A percentile compares a stretch with the other conserved stretches of the same genome.
Conservation (phyloP, 352 stramenopile genomes). For the Phytopythium boreale region DNA sequence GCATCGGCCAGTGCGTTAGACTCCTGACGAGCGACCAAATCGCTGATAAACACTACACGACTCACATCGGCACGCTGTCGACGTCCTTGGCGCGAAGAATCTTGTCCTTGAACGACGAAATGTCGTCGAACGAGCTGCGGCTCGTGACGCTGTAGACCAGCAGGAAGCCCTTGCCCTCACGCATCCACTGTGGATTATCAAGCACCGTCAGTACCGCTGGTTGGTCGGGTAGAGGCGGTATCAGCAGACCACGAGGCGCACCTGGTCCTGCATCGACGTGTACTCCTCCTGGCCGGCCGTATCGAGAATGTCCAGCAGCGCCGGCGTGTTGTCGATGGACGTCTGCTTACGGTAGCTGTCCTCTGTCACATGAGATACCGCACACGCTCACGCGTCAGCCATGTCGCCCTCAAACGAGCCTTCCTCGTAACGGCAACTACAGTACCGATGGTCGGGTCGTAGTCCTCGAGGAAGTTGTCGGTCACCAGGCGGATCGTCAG, state of each 20-base stretch:
- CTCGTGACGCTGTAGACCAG: constrained; percentile 89
- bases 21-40: neutral
- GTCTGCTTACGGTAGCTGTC: constrained; percentile 92
- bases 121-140: constrained; percentile 89
- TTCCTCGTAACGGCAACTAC: neutral
- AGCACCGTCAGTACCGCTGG: neutral
- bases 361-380: constrained; percentile 35
- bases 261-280: constrained; percentile 90
- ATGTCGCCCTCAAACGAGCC: neutral
- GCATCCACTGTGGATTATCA: constrained; percentile 81
- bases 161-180: constrained; percentile 89
- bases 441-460: constrained; percentile 90
- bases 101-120: constrained; percentile 88
- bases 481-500: constrained; percentile 92
- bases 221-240: neutral
- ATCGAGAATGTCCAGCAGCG: constrained; percentile 89
- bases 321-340: constrained; percentile 77
- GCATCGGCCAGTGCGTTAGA: neutral
- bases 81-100: constrained; percentile 89
- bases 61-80: constrained; percentile 79
- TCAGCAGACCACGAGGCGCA: constrained; percentile 12
- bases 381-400: neutral
- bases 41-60: neutral
- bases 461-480: constrained; percentile 92
- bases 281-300: constrained; percentile 92